Evolutionary conservation across 2,329 filamentous ascomycete species (phyloP).

Genomic region (Talaromyces funiculosus): DNA sequence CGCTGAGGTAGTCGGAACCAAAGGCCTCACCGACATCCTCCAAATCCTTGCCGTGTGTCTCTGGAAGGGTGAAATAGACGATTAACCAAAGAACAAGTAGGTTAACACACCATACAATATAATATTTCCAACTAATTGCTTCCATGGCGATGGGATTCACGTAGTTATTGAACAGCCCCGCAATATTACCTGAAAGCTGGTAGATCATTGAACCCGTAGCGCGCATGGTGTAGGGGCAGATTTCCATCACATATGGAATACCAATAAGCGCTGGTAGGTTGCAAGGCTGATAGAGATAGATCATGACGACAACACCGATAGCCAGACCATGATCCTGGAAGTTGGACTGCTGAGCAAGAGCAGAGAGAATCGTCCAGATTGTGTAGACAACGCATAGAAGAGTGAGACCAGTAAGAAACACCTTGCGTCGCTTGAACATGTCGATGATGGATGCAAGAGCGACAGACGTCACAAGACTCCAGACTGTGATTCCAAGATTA

Average conservation of each 20-base stretch:
- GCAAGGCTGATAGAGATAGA: background rate
- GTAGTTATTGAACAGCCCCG: background rate
- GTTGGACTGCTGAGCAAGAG: background rate
- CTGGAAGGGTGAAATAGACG: constrained; percentile 41
- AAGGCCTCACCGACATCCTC: constrained; percentile 46
- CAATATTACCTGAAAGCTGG: background rate
- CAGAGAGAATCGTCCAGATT: background rate
- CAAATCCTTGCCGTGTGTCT: constrained; percentile 64
- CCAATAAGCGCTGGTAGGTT: background rate
- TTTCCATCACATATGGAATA: background rate
- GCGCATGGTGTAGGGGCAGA: background rate
- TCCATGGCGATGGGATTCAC: background rate
- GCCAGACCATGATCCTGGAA: background rate
- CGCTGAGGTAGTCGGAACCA: background rate
- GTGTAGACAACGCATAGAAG: background rate
- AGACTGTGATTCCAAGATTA: background rate
- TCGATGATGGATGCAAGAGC: background rate
- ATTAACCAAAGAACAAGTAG: constrained; percentile 13
- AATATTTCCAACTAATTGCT: background rate
- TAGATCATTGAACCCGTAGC: background rate
- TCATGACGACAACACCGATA: background rate
- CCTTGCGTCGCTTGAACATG: background rate
- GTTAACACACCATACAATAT: background rate
- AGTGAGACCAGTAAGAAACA: background rate
- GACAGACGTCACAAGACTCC: background rate